phyloP scores from a whole-genome alignment of 768 basidiomycete genomes.

The Termitomyces titanicus region DNA sequence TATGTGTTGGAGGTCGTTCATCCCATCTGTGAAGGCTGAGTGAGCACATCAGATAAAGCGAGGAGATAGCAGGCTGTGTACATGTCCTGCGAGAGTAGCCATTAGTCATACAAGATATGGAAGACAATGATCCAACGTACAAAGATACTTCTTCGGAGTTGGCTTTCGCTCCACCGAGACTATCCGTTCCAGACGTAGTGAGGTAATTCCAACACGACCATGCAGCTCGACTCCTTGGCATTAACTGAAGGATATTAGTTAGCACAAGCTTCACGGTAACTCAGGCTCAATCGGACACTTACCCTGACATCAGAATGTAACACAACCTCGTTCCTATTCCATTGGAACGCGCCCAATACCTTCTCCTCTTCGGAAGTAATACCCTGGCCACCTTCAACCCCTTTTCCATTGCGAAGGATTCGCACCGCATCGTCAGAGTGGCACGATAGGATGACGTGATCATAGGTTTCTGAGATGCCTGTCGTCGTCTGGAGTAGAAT shows the following conservation, averaged over 20 bases:
- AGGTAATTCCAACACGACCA: constrained; percentile 85
- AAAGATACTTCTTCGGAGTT: constrained; percentile 59
- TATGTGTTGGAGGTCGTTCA: constrained; percentile 76
- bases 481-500: constrained; percentile 44
- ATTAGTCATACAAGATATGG: neutral
- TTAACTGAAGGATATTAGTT: constrained; percentile 38
- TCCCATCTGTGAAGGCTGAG: constrained; percentile 44
- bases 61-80: constrained; percentile 17
- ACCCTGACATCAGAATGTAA: constrained; percentile 64
- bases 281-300: constrained; percentile 16
- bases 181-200: constrained; percentile 41
- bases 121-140: constrained; percentile 33
- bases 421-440: constrained; percentile 64
- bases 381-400: constrained; percentile 18
- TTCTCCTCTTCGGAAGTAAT: constrained; percentile 48
- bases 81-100: constrained; percentile 35
- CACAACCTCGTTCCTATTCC: constrained; percentile 66
- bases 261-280: neutral
- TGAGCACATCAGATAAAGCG: neutral
- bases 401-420: constrained; percentile 46
- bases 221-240: constrained; percentile 56
- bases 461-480: constrained; percentile 47
- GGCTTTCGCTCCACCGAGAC: constrained; percentile 14
- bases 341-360: constrained; percentile 56
- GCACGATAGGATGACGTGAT: constrained; percentile 71